A percentile compares a stretch with the other conserved stretches of the same genome.
Conservation (phyloP, 179 eudicot genomes). For the Beta corolliflora region DNA sequence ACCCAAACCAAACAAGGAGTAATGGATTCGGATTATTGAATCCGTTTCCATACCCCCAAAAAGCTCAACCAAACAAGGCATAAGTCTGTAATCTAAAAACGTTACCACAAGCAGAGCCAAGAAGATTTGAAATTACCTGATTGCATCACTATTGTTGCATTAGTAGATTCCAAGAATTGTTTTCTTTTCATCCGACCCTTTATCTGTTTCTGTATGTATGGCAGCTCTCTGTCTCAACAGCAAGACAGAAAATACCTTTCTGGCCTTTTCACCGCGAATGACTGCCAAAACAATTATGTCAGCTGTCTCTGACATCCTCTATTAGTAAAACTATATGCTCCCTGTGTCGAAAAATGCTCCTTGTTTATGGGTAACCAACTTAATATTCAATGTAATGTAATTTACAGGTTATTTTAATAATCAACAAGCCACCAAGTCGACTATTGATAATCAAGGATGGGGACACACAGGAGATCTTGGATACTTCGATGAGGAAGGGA, state of each 20-base stretch:
- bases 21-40: too few species aligned
- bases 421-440: conserved; percentile 55
- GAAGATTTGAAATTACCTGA: conserved; percentile 53
- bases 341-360: too few species aligned
- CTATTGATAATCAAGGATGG: conserved; percentile 73
- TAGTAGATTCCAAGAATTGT: conserved; percentile 42
- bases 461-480: conserved; percentile 84
- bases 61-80: too few species aligned
- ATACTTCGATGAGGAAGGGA: conserved; percentile 67
- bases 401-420: conserved; percentile 56
- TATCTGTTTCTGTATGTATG: conserved; percentile 66
- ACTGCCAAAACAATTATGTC: conserved; percentile 42
- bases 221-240: conserved; percentile 82
- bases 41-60: too few species aligned
- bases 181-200: conserved; percentile 54
- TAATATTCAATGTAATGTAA: not conserved
- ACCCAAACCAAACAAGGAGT: too few species aligned
- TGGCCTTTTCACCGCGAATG: conserved; percentile 80
- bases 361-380: not conserved
- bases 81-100: not conserved
- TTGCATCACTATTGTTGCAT: conserved; percentile 69
- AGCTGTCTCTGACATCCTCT: too few species aligned
- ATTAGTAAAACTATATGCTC: too few species aligned
- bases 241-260: conserved; percentile 68
- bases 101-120: not conserved